Conservation (phyloP, 129 eudicot genomes). For the Tagetes erecta region DNA sequence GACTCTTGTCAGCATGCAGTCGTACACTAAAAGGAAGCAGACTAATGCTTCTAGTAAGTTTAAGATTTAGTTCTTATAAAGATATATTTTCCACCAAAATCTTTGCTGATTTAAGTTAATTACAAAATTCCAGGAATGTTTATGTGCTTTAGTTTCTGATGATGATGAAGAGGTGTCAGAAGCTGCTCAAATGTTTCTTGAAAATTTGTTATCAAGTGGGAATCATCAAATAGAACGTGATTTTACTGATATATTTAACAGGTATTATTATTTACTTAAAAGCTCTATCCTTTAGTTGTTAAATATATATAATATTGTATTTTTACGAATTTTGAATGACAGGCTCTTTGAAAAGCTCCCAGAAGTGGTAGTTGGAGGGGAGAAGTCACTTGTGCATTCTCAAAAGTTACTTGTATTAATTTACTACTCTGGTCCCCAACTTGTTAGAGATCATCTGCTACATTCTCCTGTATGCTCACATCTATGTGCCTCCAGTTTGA, state of each 20-base stretch:
- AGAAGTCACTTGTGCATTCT: constrained; percentile 69
- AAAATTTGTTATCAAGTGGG: constrained; percentile 53
- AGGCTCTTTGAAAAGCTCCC: constrained; percentile 92
- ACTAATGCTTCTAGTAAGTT: constrained; percentile 79
- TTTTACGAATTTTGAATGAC: constrained; percentile 21
- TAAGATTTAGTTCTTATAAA: constrained; percentile 14
- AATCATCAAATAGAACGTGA: constrained; percentile 46
- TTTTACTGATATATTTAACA: constrained; percentile 62
- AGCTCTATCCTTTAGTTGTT: neutral
- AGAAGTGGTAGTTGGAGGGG: constrained; percentile 70
- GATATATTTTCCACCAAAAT: neutral
- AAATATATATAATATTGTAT: neutral
- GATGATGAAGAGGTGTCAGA: constrained; percentile 78
- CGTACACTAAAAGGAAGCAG: constrained; percentile 70
- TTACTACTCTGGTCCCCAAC: constrained; percentile 82
- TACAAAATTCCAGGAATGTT: constrained; percentile 61
- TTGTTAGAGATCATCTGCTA: constrained; percentile 71
- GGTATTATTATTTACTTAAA: constrained; percentile 34
- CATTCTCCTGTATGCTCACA: constrained; percentile 74
- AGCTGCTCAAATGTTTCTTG: constrained; percentile 64
- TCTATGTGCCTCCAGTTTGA: constrained; percentile 18
- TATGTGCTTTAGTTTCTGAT: constrained; percentile 81
- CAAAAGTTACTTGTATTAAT: constrained; percentile 73
- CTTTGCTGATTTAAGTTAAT: constrained; percentile 1
- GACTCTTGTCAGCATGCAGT: constrained; percentile 67